Percentiles rank a stretch among this genome's conserved stretches.
Evolutionary conservation across 768 basidiomycete genomes (phyloP).

Genomic region (Trametes villosa): DNA sequence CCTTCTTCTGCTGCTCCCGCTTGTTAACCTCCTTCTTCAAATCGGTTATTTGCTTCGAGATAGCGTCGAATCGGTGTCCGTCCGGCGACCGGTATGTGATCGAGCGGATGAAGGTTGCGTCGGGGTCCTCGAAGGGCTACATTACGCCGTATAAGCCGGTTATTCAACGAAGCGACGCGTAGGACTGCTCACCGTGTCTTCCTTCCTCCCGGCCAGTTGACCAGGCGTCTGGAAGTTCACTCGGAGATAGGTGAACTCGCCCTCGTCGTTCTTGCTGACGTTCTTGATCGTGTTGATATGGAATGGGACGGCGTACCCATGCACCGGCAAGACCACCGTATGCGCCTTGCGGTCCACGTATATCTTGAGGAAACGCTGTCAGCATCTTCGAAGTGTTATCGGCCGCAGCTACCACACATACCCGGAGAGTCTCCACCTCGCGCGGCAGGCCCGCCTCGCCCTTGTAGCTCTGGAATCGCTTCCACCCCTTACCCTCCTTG

Average conservation of each 20-base stretch:
- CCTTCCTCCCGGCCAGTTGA: conserved; percentile 96
- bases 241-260: conserved; percentile 90
- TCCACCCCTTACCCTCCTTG: conserved; percentile 93
- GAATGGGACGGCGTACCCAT: conserved; percentile 96
- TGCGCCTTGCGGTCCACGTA: conserved; percentile 89
- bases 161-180: not conserved
- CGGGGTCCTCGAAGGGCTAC: conserved; percentile 95
- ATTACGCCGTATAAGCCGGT: not conserved
- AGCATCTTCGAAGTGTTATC: not conserved
- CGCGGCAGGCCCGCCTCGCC: conserved; percentile 88
- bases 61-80: conserved; percentile 82
- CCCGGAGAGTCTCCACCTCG: conserved; percentile 80
- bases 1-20: conserved; percentile 96
- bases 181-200: conserved; percentile 86
- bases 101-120: conserved; percentile 94
- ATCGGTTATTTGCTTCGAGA: conserved; percentile 92
- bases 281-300: conserved; percentile 99
- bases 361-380: conserved; percentile 55
- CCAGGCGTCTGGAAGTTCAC: conserved; percentile 99
- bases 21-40: conserved; percentile 97
- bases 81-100: conserved; percentile 93
- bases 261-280: conserved; percentile 96
- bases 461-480: conserved; percentile 95
- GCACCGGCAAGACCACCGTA: conserved; percentile 88
- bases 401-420: conserved; percentile 43